Evolutionary conservation across 441 rosid species (phyloP), one percentile per base, ranked within the genome.

Genomic region (Erodium texanum): DNA sequence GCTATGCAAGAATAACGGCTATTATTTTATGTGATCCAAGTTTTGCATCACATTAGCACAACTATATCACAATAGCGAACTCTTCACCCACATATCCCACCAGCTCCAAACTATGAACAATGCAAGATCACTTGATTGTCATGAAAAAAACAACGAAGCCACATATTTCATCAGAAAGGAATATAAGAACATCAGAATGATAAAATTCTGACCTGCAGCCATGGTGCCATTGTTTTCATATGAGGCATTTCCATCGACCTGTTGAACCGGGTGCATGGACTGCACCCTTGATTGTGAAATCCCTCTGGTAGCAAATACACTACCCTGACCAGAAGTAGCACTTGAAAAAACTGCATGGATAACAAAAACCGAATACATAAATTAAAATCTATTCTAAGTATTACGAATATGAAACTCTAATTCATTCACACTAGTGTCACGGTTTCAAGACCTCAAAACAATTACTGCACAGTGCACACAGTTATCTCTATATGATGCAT

Each of bases 251-350:
- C 22, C 59, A 52, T n/a, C 22, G 9, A 52, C 59, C 59, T n/a
- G 59, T 52, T 16, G 59, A 52, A 52, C 59, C 18, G 59, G 59
- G 9, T 1, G 9, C 22, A 52, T n/a, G 12, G 59, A 9, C 22
- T 16, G 59, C 12, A 9, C 59, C 19, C 22, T 52, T 52, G 59
- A 7, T 52, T 52, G 59, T 52, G 59, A 16, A n/a, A 3, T 18
- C 59, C 59, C 59, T 52, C 59, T 52, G 22, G 59, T 52, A 18
- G 59, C 59, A 52, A 52, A 52, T 52, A 52, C 22, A 52, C 22
- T 52, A n/a, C 22, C 59, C 22, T 52, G 59, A 52, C 59, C 59
- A 52, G 59, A 52, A 52, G 19, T 16, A n/a, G 59, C 59, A 52
- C 59, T 52, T 16, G 59, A 52, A 52, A 52, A 52, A 52, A 0